Base-by-base conservation (phyloP, 208 protist genomes). In the Acanthamoeba castellanii region DNA sequence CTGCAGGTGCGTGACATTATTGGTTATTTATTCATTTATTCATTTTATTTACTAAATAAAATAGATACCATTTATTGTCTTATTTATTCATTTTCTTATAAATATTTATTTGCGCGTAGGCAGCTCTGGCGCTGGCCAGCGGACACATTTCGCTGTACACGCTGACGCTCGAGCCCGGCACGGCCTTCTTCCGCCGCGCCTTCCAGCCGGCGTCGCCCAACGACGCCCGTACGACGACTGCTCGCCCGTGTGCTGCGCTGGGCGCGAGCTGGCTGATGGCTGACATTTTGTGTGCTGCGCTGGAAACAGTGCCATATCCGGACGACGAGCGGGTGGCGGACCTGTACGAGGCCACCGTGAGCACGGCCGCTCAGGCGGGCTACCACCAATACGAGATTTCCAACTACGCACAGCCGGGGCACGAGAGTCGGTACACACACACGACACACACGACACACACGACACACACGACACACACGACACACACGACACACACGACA, bases 151-250 rank as follows among this genome's bases (percentile, higher is more conserved):
- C 89, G 14, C 37, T 95, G 0, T 96, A 96, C n/a, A 84, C 37
- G 13, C n/a, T 96, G 66, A 94, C 87, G 16, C 84, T 96, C 70
- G 95, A 96, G 92, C 57, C 93, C 61, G 95, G 95, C 3, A 96
- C 95, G 7, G 92, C 42, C 9, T 96, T 95, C 42, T 27, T 70
- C 52, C 81, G 76, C 30, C 70, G 92, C 37, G 47, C 84, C 20
- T 68, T 90, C 34, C 84, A 34, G 30, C 84, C 94, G 42, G n/a
- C 45, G 3, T 47, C 30, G 66, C 68, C 25, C 16, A 16, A 32
- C 50, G 61, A 47, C 47, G 55, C 88, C 11, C n/a, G 50, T 30
- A 84, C 14, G 45, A 30, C 7, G 13, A 37, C 37, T 70, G 11
- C 14, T 74, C 30, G 22, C 16, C n/a, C 66, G 30, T 20, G 42